Evolutionary conservation across 345 rosid species (phyloP).

Genomic region (Cardamine resedifolia): DNA sequence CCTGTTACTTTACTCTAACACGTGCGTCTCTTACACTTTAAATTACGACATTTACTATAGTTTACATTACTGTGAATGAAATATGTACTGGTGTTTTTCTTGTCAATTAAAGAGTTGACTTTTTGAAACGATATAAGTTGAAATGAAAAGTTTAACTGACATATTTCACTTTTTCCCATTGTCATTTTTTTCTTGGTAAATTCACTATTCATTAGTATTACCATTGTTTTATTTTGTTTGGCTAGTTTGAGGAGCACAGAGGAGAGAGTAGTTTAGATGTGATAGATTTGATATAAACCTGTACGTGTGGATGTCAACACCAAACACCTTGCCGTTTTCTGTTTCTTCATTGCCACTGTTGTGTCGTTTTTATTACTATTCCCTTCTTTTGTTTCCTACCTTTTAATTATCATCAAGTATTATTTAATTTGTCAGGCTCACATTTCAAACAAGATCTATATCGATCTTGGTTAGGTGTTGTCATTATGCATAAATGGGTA

Average conservation of each 20-base stretch:
- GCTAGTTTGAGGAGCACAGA: constrained; percentile 23
- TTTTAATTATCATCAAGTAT: constrained; percentile 1
- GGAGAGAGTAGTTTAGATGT: constrained; percentile 42
- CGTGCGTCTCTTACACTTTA: neutral
- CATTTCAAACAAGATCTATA: constrained; percentile 27
- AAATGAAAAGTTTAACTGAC: constrained; percentile 24
- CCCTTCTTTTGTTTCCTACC: neutral
- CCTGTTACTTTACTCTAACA: constrained; percentile 11
- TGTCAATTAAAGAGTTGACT: constrained; percentile 29
- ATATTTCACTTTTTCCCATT: neutral
- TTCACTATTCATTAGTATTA: neutral
- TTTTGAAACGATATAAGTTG: constrained; percentile 1
- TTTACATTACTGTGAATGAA: neutral
- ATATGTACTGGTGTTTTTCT: neutral
- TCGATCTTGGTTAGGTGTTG: constrained; percentile 6
- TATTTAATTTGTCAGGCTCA: constrained; percentile 27
- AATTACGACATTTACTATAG: neutral
- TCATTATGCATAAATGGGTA: neutral
- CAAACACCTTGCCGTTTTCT: constrained; percentile 38
- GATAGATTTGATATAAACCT: constrained; percentile 49
- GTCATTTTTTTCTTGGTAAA: neutral
- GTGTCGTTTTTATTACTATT: constrained; percentile 39
- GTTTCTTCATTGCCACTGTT: constrained; percentile 29
- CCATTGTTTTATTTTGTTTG: constrained; percentile 27
- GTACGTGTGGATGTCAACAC: constrained; percentile 38